Percentiles rank a stretch among this genome's conserved stretches.
Evolutionary conservation across 352 stramenopile genomes (phyloP).

Genomic region (Globisporangium heterothallicum): DNA sequence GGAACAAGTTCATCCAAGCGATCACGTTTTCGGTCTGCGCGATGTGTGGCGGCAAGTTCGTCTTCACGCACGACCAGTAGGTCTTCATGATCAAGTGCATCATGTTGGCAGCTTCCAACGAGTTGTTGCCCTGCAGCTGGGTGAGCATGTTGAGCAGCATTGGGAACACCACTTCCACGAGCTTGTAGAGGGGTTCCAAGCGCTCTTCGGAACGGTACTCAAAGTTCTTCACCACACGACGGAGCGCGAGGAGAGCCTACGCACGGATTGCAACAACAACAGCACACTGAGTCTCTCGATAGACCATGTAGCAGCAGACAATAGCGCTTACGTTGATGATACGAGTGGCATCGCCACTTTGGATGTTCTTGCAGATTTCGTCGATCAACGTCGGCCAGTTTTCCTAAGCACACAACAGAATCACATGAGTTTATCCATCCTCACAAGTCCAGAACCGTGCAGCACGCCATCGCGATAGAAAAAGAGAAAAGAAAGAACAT

Average conservation of each 20-base stretch:
- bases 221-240: conserved; percentile 97
- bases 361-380: conserved; percentile 88
- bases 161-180: conserved; percentile 91
- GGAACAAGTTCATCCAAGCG: conserved; percentile 91
- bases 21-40: conserved; percentile 83
- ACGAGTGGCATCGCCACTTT: conserved; percentile 77
- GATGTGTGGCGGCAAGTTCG: conserved; percentile 85
- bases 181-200: conserved; percentile 87
- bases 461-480: too few relatives aligned
- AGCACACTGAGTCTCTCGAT: neutral
- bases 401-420: conserved; percentile 19
- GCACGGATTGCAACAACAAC: conserved; percentile 30
- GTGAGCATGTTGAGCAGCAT: conserved; percentile 91
- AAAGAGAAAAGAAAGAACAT: conserved; percentile 2
- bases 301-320: neutral
- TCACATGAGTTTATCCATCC: too few relatives aligned
- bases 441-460: too few relatives aligned
- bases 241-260: conserved; percentile 92
- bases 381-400: conserved; percentile 91
- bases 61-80: conserved; percentile 97
- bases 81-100: conserved; percentile 96
- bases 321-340: conserved; percentile 71
- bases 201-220: conserved; percentile 94
- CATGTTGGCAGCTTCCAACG: conserved; percentile 92
- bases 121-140: conserved; percentile 75